phyloP scores from a whole-genome alignment of 345 rosid genomes.

The Gossypium turneri region DNA sequence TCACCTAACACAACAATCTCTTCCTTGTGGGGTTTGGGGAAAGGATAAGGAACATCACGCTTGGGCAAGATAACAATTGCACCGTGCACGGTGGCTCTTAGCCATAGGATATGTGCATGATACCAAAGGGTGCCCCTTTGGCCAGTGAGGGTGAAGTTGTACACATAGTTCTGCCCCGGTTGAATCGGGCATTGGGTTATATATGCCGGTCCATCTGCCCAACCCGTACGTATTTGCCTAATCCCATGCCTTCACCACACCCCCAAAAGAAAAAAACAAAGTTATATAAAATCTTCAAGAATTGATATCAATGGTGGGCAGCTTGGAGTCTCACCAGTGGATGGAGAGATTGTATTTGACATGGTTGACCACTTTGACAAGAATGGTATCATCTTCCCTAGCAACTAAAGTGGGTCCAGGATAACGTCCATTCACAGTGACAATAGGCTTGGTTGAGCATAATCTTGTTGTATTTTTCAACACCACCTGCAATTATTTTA shows the following conservation, averaged over 20 bases:
- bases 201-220: slow-evolving; percentile 94
- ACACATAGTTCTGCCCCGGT: slow-evolving; percentile 58
- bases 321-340: slow-evolving; percentile 37
- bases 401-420: slow-evolving; percentile 58
- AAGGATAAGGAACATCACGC: slow-evolving; percentile 78
- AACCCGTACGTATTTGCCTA: slow-evolving; percentile 66
- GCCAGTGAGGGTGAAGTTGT: slow-evolving; percentile 74
- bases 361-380: slow-evolving; percentile 61
- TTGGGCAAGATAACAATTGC: slow-evolving; percentile 77
- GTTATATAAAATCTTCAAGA: background rate
- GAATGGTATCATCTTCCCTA: slow-evolving; percentile 58
- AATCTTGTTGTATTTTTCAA: slow-evolving; percentile 50
- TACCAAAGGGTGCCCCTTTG: slow-evolving; percentile 81
- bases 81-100: slow-evolving; percentile 87
- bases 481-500: slow-evolving; percentile 45
- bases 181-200: slow-evolving; percentile 90
- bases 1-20: slow-evolving; percentile 57
- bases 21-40: slow-evolving; percentile 70
- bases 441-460: slow-evolving; percentile 75
- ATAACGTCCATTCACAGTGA: slow-evolving; percentile 65
- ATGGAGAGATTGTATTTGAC: slow-evolving; percentile 52
- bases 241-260: slow-evolving; percentile 67
- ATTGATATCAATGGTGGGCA: background rate
- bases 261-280: background rate
- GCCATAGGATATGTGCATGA: slow-evolving; percentile 95